Evolutionary conservation across 768 basidiomycete species (phyloP).

Genomic region (Cubamyces lactineus): DNA sequence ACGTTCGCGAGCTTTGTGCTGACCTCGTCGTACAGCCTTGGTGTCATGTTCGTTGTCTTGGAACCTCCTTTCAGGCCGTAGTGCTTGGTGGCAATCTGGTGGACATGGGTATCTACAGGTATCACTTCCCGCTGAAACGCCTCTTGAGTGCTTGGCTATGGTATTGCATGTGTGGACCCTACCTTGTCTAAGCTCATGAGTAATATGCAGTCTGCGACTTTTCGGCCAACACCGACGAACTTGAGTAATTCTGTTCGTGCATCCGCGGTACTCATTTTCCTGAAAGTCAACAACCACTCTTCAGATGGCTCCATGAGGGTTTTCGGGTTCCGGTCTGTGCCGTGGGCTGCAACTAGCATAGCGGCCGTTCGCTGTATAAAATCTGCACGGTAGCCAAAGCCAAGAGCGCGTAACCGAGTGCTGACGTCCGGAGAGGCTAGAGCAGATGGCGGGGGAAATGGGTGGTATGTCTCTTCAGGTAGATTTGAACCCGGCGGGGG

Average conservation of each 20-base stretch:
- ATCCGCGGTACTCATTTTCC: constrained; percentile 50
- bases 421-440: constrained; percentile 64
- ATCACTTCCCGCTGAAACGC: constrained; percentile 71
- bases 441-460: constrained; percentile 81
- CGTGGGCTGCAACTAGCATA: constrained; percentile 68
- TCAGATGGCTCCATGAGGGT: constrained; percentile 52
- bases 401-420: constrained; percentile 70
- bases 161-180: constrained; percentile 14
- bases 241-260: constrained; percentile 78
- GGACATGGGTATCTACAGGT: constrained; percentile 95
- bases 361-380: constrained; percentile 85
- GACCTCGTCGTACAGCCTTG: constrained; percentile 76
- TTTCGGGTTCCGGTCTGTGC: constrained; percentile 20
- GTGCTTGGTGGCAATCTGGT: constrained; percentile 83
- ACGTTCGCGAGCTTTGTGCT: constrained; percentile 57
- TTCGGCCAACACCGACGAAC: constrained; percentile 91
- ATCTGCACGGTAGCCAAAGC: constrained; percentile 94
- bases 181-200: constrained; percentile 95
- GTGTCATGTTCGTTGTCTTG: constrained; percentile 64
- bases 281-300: constrained; percentile 59
- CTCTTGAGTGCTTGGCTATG: neutral
- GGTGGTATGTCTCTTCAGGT: constrained; percentile 54
- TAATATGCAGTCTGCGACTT: constrained; percentile 94
- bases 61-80: constrained; percentile 63
- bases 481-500: constrained; percentile 34